Conservation (phyloP, 2,329 filamentous ascomycete genomes). For the Penicillium concentricum region DNA sequence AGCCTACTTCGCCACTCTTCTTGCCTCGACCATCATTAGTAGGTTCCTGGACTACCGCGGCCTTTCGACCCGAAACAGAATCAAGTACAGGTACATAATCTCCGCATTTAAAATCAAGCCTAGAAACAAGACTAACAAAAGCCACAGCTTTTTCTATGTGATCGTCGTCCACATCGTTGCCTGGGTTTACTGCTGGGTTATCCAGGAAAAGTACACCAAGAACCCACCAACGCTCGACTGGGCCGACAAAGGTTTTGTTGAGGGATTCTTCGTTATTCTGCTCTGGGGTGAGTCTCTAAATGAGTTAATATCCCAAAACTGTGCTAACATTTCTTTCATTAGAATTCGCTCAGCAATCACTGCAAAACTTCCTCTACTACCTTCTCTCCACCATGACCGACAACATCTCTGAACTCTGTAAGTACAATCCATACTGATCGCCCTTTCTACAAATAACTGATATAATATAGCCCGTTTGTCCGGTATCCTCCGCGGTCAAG, state of each 20-base stretch:
- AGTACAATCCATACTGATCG: neutral
- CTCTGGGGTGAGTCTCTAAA: constrained; percentile 42
- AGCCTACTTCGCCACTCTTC: constrained; percentile 42
- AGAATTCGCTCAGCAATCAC: constrained; percentile 50
- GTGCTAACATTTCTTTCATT: neutral
- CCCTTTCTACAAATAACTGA: constrained; percentile 5
- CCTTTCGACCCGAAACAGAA: constrained; percentile 41
- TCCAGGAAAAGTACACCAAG: constrained; percentile 52
- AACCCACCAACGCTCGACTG: constrained; percentile 44
- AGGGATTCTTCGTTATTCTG: constrained; percentile 51
- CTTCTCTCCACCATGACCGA: constrained; percentile 56
- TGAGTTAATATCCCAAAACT: rapidly evolving
- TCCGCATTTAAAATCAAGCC: rapidly evolving
- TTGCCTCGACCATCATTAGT: constrained; percentile 49
- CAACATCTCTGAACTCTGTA: constrained; percentile 52
- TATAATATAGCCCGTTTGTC: constrained; percentile 34
- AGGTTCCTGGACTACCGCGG: constrained; percentile 47
- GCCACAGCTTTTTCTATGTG: constrained; percentile 47
- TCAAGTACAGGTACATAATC: constrained; percentile 33
- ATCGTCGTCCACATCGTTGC: constrained; percentile 47
- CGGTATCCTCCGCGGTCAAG: constrained; percentile 47
- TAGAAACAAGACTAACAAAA: neutral
- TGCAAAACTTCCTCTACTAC: constrained; percentile 60
- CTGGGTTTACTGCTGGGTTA: constrained; percentile 55
- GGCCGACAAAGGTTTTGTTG: constrained; percentile 44